Evolutionary conservation across 306 rosid genomes (phyloP).

Genomic region (Malus orientalis): DNA sequence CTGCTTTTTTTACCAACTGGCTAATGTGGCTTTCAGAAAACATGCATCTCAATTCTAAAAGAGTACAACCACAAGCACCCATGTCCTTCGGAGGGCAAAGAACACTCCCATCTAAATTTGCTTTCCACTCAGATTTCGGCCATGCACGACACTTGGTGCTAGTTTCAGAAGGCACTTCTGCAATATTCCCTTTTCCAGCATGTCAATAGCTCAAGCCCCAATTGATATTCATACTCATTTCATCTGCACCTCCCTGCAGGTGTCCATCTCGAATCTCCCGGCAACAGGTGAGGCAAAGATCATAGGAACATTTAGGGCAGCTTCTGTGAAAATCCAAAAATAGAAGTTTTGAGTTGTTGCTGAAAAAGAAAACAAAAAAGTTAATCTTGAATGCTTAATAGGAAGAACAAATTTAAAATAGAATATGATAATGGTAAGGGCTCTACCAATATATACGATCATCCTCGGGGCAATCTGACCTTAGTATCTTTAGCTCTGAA

Average conservation of each 20-base stretch:
- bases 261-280: slow-evolving; percentile 58
- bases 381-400: neutral
- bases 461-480: slow-evolving; percentile 1
- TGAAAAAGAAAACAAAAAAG: slow-evolving; percentile 24
- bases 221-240: slow-evolving; percentile 23
- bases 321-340: slow-evolving; percentile 76
- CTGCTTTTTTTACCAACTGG: slow-evolving; percentile 48
- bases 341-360: slow-evolving; percentile 73
- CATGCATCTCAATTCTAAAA: slow-evolving; percentile 52
- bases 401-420: neutral
- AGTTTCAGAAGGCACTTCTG: neutral
- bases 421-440: neutral
- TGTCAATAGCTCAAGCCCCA: slow-evolving; percentile 41
- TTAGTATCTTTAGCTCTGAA: slow-evolving; percentile 24
- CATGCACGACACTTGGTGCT: slow-evolving; percentile 6
- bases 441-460: slow-evolving; percentile 67
- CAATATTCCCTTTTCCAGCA: slow-evolving; percentile 10
- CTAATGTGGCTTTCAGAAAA: slow-evolving; percentile 23
- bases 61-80: slow-evolving; percentile 33
- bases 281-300: slow-evolving; percentile 79
- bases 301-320: slow-evolving; percentile 57
- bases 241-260: slow-evolving; percentile 45
- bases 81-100: slow-evolving; percentile 41
- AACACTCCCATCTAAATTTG: slow-evolving; percentile 50
- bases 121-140: slow-evolving; percentile 44